Percentiles rank a stretch among this genome's conserved stretches.
Evolutionary conservation across 768 basidiomycete genomes (phyloP).

Genomic region (Rhizopogon rudus): DNA sequence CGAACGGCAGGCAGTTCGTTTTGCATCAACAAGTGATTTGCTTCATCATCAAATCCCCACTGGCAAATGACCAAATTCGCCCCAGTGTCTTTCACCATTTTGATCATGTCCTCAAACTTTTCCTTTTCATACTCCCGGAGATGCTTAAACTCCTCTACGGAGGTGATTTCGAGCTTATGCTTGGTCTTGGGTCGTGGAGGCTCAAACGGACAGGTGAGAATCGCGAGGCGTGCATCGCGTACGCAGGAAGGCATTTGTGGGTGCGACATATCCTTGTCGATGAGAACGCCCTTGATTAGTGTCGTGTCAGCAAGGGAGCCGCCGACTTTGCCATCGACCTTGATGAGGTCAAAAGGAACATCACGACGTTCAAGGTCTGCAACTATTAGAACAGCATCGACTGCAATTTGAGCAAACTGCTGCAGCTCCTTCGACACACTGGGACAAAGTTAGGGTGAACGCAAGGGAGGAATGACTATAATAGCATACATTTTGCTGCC

Average conservation of each 20-base stretch:
- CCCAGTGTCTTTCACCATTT: slow-evolving; percentile 91
- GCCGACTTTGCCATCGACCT: slow-evolving; percentile 98
- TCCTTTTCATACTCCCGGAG: slow-evolving; percentile 92
- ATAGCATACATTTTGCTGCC: slow-evolving; percentile 93
- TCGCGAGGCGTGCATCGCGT: slow-evolving; percentile 87
- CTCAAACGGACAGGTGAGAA: slow-evolving; percentile 98
- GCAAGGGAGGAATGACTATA: neutral
- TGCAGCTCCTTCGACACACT: slow-evolving; percentile 96
- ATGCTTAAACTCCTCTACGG: slow-evolving; percentile 95
- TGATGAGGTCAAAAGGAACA: slow-evolving; percentile 97
- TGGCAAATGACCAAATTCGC: slow-evolving; percentile 99
- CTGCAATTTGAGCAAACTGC: slow-evolving; percentile 96
- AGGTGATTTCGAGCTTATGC: slow-evolving; percentile 96
- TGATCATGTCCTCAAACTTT: slow-evolving; percentile 97
- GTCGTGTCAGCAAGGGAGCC: slow-evolving; percentile 93
- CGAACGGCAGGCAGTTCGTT: slow-evolving; percentile 95
- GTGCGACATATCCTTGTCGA: slow-evolving; percentile 99
- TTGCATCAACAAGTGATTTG: slow-evolving; percentile 96
- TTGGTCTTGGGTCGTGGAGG: slow-evolving; percentile 99
- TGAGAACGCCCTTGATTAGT: slow-evolving; percentile 93
- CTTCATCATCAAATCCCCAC: slow-evolving; percentile 99
- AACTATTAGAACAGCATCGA: slow-evolving; percentile 92
- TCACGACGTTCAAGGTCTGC: slow-evolving; percentile 94
- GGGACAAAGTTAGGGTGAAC: slow-evolving; percentile 6
- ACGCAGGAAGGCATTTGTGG: slow-evolving; percentile 94